Evolutionary conservation across 116 monocot genomes (phyloP).

Genomic region (Dioscorea cayenensis): DNA sequence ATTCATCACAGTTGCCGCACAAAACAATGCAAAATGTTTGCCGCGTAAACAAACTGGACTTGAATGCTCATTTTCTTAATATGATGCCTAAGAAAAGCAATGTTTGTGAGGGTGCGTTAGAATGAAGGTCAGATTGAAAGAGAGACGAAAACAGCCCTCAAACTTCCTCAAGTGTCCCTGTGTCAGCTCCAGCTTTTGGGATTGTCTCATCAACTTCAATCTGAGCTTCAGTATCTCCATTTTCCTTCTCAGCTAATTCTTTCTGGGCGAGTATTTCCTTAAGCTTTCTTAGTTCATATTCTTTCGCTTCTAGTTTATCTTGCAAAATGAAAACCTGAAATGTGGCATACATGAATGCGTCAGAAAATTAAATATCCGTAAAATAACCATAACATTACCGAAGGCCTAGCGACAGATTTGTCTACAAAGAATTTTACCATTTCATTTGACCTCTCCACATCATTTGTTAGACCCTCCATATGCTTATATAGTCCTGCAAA

Average conservation of each 20-base stretch:
- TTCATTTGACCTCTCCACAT: constrained; percentile 88
- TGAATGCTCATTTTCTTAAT: too few relatives aligned
- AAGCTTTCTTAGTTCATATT: constrained; percentile 33
- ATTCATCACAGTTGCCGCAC: too few relatives aligned
- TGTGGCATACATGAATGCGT: not conserved
- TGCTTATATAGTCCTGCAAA: constrained; percentile 64
- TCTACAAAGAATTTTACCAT: constrained; percentile 35
- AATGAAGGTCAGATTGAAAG: not conserved
- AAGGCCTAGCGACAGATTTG: not conserved
- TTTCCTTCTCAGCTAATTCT: constrained; percentile 7
- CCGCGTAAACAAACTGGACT: too few relatives aligned
- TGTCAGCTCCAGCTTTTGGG: not conserved
- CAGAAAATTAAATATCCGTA: not conserved
- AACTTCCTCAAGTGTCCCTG: not conserved
- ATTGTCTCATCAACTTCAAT: not conserved
- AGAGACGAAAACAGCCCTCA: not conserved
- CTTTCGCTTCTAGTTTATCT: constrained; percentile 58
- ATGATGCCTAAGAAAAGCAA: too few relatives aligned
- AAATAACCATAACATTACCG: not conserved
- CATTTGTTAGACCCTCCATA: constrained; percentile 77
- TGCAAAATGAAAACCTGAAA: constrained; percentile 55
- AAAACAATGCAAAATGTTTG: too few relatives aligned
- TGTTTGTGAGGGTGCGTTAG: not conserved
- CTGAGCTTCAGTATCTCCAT: constrained; percentile 3
- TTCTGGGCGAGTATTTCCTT: constrained; percentile 26